Conservation (phyloP, 2,329 filamentous ascomycete genomes). For the Cladosporium sphaerospermum region DNA sequence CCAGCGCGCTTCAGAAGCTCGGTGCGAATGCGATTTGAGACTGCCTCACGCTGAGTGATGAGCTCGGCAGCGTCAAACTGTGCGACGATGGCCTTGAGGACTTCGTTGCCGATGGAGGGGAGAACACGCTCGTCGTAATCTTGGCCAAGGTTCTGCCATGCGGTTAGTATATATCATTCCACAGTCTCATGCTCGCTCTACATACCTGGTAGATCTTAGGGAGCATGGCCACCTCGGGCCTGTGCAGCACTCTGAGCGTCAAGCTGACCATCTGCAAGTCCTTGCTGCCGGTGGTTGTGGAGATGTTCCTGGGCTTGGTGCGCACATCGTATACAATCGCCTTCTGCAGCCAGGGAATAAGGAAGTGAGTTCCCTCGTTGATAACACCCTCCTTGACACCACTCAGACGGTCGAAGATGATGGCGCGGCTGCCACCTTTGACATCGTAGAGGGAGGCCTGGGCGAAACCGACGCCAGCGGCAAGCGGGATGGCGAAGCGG, state of each 20-base stretch:
- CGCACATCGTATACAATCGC: constrained; percentile 95
- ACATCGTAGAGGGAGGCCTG: constrained; percentile 93
- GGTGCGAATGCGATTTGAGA: constrained; percentile 85
- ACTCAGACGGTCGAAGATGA: constrained; percentile 91
- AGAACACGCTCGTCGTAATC: constrained; percentile 78
- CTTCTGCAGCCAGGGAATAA: constrained; percentile 91
- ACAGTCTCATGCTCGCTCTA: constrained; percentile 4
- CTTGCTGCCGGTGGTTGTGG: constrained; percentile 95
- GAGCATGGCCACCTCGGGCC: constrained; percentile 84
- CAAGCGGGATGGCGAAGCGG: constrained; percentile 65
- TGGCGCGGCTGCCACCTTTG: constrained; percentile 84
- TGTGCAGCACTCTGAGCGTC: constrained; percentile 89
- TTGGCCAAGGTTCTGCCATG: constrained; percentile 75
- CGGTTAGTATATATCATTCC: not conserved
- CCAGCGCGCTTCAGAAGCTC: constrained; percentile 87
- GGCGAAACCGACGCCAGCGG: constrained; percentile 59
- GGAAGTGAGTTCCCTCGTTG: constrained; percentile 95
- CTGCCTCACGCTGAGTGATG: constrained; percentile 97
- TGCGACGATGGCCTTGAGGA: constrained; percentile 49
- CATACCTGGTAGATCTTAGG: constrained; percentile 97
- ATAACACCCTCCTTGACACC: constrained; percentile 90
- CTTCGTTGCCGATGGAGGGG: constrained; percentile 50
- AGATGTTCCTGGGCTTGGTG: constrained; percentile 95
- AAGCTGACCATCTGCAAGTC: constrained; percentile 99
- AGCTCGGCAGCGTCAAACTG: constrained; percentile 54